Evolutionary conservation across 1,139 yeast genomes (phyloP), one percentile per base, ranked within the genome.

Genomic region (Pichia sp.): DNA sequence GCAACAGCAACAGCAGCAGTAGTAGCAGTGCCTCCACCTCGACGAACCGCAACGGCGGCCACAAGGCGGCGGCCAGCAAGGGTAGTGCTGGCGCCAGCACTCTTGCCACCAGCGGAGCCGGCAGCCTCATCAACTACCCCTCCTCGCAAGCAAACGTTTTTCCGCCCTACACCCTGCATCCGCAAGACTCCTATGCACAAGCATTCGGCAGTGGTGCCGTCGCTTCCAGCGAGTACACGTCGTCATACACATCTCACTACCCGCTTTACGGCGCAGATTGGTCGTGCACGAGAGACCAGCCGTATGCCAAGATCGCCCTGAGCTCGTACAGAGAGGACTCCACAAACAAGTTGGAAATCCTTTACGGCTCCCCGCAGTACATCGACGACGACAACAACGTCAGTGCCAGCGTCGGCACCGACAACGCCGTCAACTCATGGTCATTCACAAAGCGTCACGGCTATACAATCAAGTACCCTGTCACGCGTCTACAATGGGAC

Each of bases 211-310:
- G 40, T 13, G 15, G 15, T 13, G 40, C 15, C 40, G 40, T 3
- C 7, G 1, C 6, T 15, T 13, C 15, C 40, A 13, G 7, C 40
- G 40, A 5, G 4, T 47, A 52, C n/a, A 72, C 78, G 5, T 84
- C 88, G 5, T 78, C 77, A 62, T 85, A 77, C 64, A 81, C 80
- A 57, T 75, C 87, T 0, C 79, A 79, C 52, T 76, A 77, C 67
- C 93, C 95, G 1, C 71, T 88, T 23, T 85, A 79, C 63, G 78
- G 85, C 34, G 72, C 81, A 30, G 95, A 85, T 64, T 88, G 96
- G 96, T 69, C 80, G 7, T 47, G 46, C 1, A 66, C 67, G 40
- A 57, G 70, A 16, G 67, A 69, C 10, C 70, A 70, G 4, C 74
- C 74, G 15, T 62, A 68, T 23, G 85, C 84, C 19, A 72, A 79